phyloP scores from a whole-genome alignment of 768 basidiomycete genomes.

The Tulasnella sp. region DNA sequence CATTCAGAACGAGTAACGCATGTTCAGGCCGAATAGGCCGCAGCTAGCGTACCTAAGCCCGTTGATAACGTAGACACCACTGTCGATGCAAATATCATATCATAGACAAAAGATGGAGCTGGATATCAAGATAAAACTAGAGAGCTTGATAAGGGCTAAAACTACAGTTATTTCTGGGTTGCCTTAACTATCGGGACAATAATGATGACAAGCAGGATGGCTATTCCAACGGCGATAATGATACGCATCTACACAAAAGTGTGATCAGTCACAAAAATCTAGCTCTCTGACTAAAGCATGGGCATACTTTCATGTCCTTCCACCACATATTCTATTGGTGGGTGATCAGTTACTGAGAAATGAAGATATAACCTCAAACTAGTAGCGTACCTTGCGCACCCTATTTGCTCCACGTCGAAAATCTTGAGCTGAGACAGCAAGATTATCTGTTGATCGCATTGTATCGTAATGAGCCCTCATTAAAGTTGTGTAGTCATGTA shows the following conservation, averaged over 20 bases:
- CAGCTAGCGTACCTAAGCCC: no score
- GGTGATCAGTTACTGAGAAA: slow-evolving; percentile 6
- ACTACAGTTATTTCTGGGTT: slow-evolving; percentile 42
- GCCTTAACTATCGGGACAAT: slow-evolving; percentile 90
- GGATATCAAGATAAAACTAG: no score
- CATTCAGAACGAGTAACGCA: no score
- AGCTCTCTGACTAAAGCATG: not conserved
- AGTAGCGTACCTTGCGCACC: slow-evolving; percentile 74
- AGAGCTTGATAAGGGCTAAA: no score
- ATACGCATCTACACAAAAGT: slow-evolving; percentile 96
- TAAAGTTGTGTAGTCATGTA: not conserved
- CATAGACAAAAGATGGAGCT: no score
- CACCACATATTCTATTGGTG: slow-evolving; percentile 92
- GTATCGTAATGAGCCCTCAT: not conserved
- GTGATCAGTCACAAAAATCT: not conserved
- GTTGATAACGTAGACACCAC: no score
- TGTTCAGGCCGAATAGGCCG: no score
- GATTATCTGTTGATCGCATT: slow-evolving; percentile 49
- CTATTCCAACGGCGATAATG: slow-evolving; percentile 83
- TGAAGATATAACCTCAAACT: slow-evolving; percentile 9
- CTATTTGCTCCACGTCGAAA: slow-evolving; percentile 95
- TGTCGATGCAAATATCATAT: no score
- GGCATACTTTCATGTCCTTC: slow-evolving; percentile 89
- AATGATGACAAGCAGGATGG: slow-evolving; percentile 87
- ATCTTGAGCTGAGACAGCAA: slow-evolving; percentile 97